A percentile compares a stretch with the other conserved stretches of the same genome.
Evolutionary conservation across 352 stramenopile species (phyloP).

Genomic region (Pseudoperonospora humuli): DNA sequence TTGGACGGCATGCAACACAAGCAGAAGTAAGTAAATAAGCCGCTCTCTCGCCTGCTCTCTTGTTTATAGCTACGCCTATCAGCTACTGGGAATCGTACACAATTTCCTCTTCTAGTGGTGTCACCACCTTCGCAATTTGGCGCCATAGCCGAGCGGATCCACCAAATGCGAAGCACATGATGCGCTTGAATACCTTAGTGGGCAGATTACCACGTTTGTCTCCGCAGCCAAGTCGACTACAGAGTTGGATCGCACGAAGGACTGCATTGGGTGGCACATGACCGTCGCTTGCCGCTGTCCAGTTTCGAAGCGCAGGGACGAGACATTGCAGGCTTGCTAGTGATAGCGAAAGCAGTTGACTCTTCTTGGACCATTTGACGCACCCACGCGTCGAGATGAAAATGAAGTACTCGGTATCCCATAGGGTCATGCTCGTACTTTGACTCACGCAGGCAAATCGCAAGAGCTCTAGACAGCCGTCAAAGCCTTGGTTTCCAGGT

Average conservation of each 20-base stretch:
- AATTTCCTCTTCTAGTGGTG: constrained; percentile 35
- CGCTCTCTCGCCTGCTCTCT: constrained; percentile 16
- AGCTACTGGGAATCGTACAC: constrained; percentile 30
- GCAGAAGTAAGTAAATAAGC: constrained; percentile 27
- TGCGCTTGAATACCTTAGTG: constrained; percentile 37
- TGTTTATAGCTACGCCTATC: constrained; percentile 3
- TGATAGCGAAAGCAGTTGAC: constrained; percentile 49
- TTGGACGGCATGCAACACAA: constrained; percentile 11
- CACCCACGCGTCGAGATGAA: constrained; percentile 43
- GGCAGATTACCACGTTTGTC: constrained; percentile 11
- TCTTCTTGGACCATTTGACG: constrained; percentile 58
- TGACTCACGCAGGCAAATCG: constrained; percentile 45
- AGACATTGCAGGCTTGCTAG: constrained; percentile 56
- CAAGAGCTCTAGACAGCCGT: constrained; percentile 85
- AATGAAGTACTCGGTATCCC: constrained; percentile 77
- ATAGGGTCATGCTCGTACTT: constrained; percentile 61
- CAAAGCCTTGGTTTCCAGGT: constrained; percentile 83
- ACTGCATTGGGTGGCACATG: constrained; percentile 27
- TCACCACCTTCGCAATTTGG: constrained; percentile 41
- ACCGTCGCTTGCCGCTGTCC: constrained; percentile 37
- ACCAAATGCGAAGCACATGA: constrained; percentile 52
- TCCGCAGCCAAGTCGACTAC: constrained; percentile 37
- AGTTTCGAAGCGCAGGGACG: constrained; percentile 34
- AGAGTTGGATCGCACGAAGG: constrained; percentile 44
- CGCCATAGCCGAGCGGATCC: constrained; percentile 61